These are phyloP conservation scores for Sarcomyxa edulis DNA, from an alignment of 768 basidiomycete genomes.

Conservation along the genomic window DNA sequence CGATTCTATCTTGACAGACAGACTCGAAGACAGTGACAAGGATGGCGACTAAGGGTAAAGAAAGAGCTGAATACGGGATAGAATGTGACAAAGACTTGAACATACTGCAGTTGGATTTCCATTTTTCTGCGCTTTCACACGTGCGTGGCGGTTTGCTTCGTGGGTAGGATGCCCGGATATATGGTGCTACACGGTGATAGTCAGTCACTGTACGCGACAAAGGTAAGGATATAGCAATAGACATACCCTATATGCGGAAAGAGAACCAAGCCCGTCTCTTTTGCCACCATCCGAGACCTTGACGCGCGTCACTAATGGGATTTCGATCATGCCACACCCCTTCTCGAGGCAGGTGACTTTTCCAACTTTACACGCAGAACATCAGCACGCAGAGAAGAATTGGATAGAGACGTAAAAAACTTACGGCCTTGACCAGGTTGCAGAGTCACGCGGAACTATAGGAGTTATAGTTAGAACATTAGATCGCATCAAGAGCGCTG, in stretches of 20 bases:
- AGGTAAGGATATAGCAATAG: constrained; percentile 7
- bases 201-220: constrained; percentile 4
- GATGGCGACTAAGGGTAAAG: too few species aligned
- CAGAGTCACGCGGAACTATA: constrained; percentile 31
- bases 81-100: too few species aligned
- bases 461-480: not conserved
- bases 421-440: constrained; percentile 34
- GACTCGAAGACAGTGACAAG: too few species aligned
- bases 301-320: constrained; percentile 26
- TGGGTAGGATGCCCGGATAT: constrained; percentile 23
- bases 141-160: constrained; percentile 14
- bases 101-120: not conserved
- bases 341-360: constrained; percentile 38
- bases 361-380: constrained; percentile 28
- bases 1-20: not conserved
- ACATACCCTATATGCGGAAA: constrained; percentile 43
- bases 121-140: constrained; percentile 16
- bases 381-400: not conserved
- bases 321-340: constrained; percentile 29
- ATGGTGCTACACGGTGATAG: constrained; percentile 19
- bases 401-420: constrained; percentile 17
- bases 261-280: constrained; percentile 37
- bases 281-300: constrained; percentile 33
- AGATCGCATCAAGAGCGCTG: constrained; percentile 3
- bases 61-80: too few species aligned